Evolutionary conservation across 2,329 filamentous ascomycete genomes (phyloP).

Genomic region (Aspergillus sp.): DNA sequence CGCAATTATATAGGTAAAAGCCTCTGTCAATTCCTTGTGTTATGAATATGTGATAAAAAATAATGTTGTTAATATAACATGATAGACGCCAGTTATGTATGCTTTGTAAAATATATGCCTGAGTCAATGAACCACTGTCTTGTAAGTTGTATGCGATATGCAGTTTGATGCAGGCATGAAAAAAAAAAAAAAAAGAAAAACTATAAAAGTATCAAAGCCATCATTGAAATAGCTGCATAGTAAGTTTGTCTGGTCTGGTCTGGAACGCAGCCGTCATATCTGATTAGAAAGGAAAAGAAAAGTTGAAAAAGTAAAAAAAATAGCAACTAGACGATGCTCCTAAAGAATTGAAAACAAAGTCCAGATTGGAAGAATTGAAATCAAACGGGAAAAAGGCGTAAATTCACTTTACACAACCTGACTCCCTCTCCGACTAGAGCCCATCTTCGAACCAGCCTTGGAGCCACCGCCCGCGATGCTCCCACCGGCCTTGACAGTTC

Average conservation of each 20-base stretch:
- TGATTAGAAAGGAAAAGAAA: neutral
- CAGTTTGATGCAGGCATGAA: neutral
- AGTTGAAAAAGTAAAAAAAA: neutral
- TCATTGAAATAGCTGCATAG: neutral
- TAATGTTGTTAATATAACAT: neutral
- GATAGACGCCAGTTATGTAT: neutral
- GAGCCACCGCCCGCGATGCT: slow-evolving; percentile 18
- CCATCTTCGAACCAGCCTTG: slow-evolving; percentile 25
- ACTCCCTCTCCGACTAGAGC: slow-evolving; percentile 31
- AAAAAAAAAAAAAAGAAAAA: neutral
- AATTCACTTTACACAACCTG: slow-evolving; percentile 23
- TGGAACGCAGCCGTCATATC: neutral
- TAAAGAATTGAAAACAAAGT: no score
- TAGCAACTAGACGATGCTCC: neutral
- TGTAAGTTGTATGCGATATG: neutral
- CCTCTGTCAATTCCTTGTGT: neutral
- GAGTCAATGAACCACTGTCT: neutral
- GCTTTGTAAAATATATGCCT: neutral
- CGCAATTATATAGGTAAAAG: neutral
- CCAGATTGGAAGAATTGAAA: neutral
- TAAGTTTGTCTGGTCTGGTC: neutral
- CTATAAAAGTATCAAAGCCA: neutral
- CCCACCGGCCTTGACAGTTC: slow-evolving; percentile 33
- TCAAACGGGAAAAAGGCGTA: neutral
- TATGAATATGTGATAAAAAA: neutral